Evolutionary conservation across 352 stramenopile species (phyloP), one percentile per base, ranked within the genome.

Genomic region (Aphanomyces cochlioides): DNA sequence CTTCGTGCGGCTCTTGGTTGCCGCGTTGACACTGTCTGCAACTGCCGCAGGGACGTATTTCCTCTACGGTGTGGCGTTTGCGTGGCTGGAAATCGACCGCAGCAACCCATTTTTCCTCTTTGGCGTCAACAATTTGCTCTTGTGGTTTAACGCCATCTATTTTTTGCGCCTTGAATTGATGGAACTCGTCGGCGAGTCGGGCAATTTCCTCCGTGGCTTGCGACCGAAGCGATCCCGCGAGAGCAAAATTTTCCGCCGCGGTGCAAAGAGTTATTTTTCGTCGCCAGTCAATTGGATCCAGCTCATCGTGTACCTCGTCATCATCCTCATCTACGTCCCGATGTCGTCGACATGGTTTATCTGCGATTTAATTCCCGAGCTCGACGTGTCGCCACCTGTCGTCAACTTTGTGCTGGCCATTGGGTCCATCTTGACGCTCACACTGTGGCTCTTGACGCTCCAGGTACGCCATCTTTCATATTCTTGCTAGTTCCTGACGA

Each of bases 261-360:
- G 43, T n/a, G 10, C 17, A n/a, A 50, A 50, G 17, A 15, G 38
- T 17, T 67, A 67, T 41, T 67, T 67, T 67, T 28, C 10, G 28
- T 37, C 45, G 28, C 21, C 28, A 13, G 47, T 37, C 28, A 67
- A 67, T 37, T 56, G 21, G 15, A 17, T 8, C 28, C 60, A 67
- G 47, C 47, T 57, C 4, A 34, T 56, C 37, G 47, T 67, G 5
- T 67, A 67, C 47, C 7, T 67, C 3, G 7, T 57, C 4, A 67
- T 65, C n/a, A 19, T 65, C 41, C 21, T 65, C 15, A 8, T 50
- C 1, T 36, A 65, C n/a, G 41, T 50, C n/a, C 57, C 47, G 28
- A 28, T 28, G 19, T 28, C 28, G 19, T 67, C 8, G 28, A 41
- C 37, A 13, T 10, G 38, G 19, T 41, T n/a, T 41, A 10, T 7